Conservation (phyloP, 2,329 filamentous ascomycete species). For the Penicillium sp. region DNA sequence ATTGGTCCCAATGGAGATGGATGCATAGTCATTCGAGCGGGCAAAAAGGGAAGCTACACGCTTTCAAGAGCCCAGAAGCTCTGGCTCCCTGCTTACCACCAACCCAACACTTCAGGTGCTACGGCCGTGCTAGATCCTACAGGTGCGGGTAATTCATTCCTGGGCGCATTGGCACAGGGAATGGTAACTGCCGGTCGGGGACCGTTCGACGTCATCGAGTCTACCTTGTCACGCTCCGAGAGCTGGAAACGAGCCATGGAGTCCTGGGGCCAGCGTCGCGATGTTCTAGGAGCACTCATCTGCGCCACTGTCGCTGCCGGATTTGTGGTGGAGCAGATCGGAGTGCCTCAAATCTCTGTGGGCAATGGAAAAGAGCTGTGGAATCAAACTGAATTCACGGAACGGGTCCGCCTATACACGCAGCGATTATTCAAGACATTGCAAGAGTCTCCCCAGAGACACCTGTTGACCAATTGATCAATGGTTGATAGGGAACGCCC, state of each 20-base stretch:
- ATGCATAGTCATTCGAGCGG: conserved; percentile 56
- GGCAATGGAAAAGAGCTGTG: conserved; percentile 40
- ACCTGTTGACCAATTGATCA: conserved; percentile 38
- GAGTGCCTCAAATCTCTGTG: conserved; percentile 60
- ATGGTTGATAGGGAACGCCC: conserved; percentile 33
- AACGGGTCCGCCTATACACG: conserved; percentile 47
- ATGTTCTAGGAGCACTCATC: conserved; percentile 65
- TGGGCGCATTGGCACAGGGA: conserved; percentile 62
- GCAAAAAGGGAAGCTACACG: conserved; percentile 59
- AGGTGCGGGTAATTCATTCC: conserved; percentile 88
- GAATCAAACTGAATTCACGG: conserved; percentile 47
- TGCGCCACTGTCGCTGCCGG: conserved; percentile 84
- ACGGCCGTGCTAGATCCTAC: conserved; percentile 79
- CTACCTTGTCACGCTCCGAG: conserved; percentile 50
- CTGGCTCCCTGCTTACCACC: conserved; percentile 79
- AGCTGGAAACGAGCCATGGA: conserved; percentile 47
- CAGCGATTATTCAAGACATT: conserved; percentile 41
- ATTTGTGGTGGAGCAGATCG: conserved; percentile 92
- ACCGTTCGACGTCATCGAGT: conserved; percentile 32
- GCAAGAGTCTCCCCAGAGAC: conserved; percentile 39
- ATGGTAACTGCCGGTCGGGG: conserved; percentile 46
- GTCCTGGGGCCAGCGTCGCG: conserved; percentile 49
- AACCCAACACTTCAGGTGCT: conserved; percentile 30
- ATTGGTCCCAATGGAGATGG: conserved; percentile 41
- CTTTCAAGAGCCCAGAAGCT: conserved; percentile 42